Evolutionary conservation across 176 grass and related monocot genomes (phyloP).

Genomic region (Cocos nucifera): DNA sequence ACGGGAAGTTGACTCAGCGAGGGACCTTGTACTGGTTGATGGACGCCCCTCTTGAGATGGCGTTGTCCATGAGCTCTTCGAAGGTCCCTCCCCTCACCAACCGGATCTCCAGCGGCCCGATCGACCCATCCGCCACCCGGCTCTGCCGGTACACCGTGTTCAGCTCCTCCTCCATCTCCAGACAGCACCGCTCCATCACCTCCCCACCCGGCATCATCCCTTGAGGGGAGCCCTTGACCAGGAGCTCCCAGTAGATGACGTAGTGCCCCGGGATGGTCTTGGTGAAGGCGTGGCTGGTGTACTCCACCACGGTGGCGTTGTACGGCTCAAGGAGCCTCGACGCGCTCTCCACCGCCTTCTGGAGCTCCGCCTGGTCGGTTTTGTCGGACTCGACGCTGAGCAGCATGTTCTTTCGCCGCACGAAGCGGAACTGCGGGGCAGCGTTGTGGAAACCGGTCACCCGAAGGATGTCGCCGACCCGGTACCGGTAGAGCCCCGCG

Average conservation of each 20-base stretch:
- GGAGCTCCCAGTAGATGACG: constrained; percentile 70
- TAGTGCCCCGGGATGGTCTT: constrained; percentile 54
- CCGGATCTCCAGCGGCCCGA: constrained; percentile 59
- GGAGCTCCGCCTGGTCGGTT: constrained; percentile 68
- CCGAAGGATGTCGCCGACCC: constrained; percentile 48
- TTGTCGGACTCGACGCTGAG: constrained; percentile 63
- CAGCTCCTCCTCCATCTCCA: constrained; percentile 52
- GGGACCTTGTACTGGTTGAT: constrained; percentile 85
- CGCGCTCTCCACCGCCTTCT: constrained; percentile 52
- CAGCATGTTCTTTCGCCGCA: constrained; percentile 59
- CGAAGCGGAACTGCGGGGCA: constrained; percentile 59
- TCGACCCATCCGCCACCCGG: constrained; percentile 39
- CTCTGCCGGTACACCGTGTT: constrained; percentile 46
- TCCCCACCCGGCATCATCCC: neutral
- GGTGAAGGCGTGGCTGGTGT: constrained; percentile 57
- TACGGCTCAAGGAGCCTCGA: constrained; percentile 25
- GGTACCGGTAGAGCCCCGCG: constrained; percentile 56
- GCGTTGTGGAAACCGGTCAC: constrained; percentile 59
- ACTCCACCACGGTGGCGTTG: constrained; percentile 43
- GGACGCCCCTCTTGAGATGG: constrained; percentile 51
- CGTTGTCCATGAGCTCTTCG: constrained; percentile 74
- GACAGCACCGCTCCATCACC: constrained; percentile 39
- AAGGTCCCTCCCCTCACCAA: constrained; percentile 44
- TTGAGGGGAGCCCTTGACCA: neutral
- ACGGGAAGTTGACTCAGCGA: constrained; percentile 22